Conservation (phyloP, 2,329 filamentous ascomycete species). For the Colletotrichum magnum region DNA sequence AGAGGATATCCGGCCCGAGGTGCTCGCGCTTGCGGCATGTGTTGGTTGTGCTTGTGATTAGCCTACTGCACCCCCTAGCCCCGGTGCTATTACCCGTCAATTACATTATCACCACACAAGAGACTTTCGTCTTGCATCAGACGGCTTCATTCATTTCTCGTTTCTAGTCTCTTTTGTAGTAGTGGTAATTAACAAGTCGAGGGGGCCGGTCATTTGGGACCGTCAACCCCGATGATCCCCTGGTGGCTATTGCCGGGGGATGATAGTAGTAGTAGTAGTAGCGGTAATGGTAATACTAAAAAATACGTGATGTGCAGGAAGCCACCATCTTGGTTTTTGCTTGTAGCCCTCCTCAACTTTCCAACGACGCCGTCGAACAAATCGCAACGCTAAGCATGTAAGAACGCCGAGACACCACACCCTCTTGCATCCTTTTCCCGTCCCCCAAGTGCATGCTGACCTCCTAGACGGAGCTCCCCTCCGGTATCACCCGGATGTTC, state of each 20-base stretch:
- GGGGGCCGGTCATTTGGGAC: too few species aligned
- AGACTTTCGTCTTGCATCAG: constrained; percentile 11
- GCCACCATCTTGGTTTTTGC: background rate
- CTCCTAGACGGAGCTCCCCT: constrained; percentile 37
- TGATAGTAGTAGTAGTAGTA: too few species aligned
- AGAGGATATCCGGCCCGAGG: background rate
- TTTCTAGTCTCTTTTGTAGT: background rate
- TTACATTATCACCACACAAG: constrained; percentile 11
- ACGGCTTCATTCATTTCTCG: constrained; percentile 5
- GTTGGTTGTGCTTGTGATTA: background rate
- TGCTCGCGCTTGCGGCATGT: background rate
- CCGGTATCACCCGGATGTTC: constrained; percentile 52
- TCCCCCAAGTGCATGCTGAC: background rate
- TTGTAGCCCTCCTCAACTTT: constrained; percentile 6
- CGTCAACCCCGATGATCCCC: too few species aligned
- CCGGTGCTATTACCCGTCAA: constrained; percentile 15
- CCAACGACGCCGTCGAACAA: constrained; percentile 1
- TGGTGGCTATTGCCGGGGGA: too few species aligned
- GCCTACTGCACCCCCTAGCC: background rate
- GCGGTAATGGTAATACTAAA: too few species aligned
- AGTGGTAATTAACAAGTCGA: too few species aligned
- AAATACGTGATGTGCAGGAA: too few species aligned
- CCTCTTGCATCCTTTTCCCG: constrained; percentile 1
- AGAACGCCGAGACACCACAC: constrained; percentile 23
- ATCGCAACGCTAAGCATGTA: constrained; percentile 27